These are phyloP conservation scores for Xylariaceae sp. DNA, from an alignment of 2,329 filamentous ascomycete genomes.

Conservation along the genomic window DNA sequence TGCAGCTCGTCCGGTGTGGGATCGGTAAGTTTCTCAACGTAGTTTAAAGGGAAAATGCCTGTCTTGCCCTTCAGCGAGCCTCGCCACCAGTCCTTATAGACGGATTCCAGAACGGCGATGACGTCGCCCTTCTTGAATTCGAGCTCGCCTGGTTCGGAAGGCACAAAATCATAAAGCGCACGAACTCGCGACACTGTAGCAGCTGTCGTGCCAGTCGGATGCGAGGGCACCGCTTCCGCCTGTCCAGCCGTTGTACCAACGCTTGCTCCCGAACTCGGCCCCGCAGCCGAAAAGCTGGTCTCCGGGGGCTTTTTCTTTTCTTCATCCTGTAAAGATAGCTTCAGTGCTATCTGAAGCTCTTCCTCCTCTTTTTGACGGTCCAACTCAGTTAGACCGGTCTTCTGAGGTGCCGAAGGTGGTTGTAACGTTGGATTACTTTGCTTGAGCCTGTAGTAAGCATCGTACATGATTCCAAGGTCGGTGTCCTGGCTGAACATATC, in stretches of 20 bases:
- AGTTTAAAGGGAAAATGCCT: constrained; percentile 97
- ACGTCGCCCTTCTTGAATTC: constrained; percentile 97
- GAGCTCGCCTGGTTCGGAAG: constrained; percentile 90
- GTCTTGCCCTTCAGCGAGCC: constrained; percentile 92
- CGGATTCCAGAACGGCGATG: constrained; percentile 94
- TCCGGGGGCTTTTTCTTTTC: constrained; percentile 57
- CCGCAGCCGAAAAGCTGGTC: constrained; percentile 40
- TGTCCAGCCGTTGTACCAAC: constrained; percentile 36
- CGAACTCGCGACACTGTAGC: constrained; percentile 94
- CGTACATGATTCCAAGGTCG: constrained; percentile 96
- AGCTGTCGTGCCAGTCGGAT: constrained; percentile 84
- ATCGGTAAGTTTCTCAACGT: constrained; percentile 95
- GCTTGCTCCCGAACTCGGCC: constrained; percentile 35
- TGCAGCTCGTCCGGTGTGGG: constrained; percentile 93
- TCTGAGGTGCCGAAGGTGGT: constrained; percentile 88
- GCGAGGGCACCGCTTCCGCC: constrained; percentile 55
- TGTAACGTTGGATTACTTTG: constrained; percentile 83
- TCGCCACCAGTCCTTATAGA: constrained; percentile 99
- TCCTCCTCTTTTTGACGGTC: constrained; percentile 97
- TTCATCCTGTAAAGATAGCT: constrained; percentile 90
- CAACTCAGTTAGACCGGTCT: constrained; percentile 84
- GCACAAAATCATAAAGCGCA: constrained; percentile 91
- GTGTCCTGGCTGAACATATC: constrained; percentile 90
- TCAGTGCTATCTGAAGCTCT: constrained; percentile 93
- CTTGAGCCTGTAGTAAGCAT: constrained; percentile 88